Evolutionary conservation across 257 asterid species (phyloP).

Genomic region (Ophiorrhiza pumila): DNA sequence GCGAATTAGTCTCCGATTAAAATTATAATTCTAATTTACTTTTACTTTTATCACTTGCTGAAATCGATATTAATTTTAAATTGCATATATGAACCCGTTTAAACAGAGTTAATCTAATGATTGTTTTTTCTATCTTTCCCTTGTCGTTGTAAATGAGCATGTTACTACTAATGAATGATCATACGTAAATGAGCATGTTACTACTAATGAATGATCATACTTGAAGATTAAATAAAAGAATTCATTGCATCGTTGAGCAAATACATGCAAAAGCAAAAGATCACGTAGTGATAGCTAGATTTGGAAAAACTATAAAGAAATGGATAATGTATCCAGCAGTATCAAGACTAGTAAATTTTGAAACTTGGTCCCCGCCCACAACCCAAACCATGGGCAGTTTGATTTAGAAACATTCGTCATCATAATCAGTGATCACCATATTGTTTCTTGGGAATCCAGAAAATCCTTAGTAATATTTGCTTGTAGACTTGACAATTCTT

Average conservation of each 20-base stretch:
- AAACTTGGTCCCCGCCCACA: neutral
- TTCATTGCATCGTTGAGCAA: conserved; percentile 1
- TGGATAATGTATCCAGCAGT: neutral
- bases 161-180: too few species aligned
- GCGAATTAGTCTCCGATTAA: too few species aligned
- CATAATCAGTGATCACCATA: neutral
- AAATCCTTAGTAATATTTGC: neutral
- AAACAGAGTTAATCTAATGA: too few species aligned
- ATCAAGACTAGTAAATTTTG: neutral
- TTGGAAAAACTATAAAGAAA: neutral
- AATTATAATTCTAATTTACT: too few species aligned
- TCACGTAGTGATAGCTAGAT: neutral
- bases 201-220: neutral
- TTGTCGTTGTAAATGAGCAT: too few species aligned
- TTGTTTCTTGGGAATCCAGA: neutral
- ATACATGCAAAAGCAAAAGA: neutral
- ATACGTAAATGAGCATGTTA: neutral
- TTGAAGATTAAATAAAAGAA: neutral
- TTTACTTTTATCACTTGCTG: too few species aligned
- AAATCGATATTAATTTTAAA: neutral
- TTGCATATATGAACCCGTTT: too few species aligned
- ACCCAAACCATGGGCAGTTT: neutral
- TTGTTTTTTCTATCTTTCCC: neutral
- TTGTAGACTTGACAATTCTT: neutral
- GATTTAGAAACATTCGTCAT: neutral